phyloP scores from a whole-genome alignment of 176 grass and related monocot species.

The Phragmites australis region DNA sequence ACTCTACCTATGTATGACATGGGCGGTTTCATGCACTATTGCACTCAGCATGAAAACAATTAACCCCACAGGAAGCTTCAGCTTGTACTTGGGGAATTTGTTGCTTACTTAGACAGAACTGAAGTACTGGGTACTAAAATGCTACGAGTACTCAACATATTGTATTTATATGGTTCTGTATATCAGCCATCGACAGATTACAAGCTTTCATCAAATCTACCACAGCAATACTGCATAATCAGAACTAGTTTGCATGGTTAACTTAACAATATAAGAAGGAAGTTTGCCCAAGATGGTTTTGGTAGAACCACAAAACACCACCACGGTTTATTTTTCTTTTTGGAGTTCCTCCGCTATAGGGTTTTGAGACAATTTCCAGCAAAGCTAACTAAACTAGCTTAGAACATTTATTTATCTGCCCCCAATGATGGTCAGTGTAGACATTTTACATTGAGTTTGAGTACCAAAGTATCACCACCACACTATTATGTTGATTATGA shows the following conservation, averaged over 20 bases:
- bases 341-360: too few relatives aligned
- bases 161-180: slow-evolving; percentile 13
- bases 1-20: background rate
- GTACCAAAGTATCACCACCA: background rate
- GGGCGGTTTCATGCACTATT: slow-evolving; percentile 5
- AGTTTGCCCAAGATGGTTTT: background rate
- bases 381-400: slow-evolving; percentile 8
- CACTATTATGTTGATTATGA: slow-evolving; percentile 3
- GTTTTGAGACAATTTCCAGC: background rate
- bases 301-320: background rate
- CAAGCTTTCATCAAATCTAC: slow-evolving; percentile 30
- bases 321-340: too few relatives aligned
- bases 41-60: slow-evolving; percentile 16
- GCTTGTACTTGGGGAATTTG: background rate
- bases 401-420: background rate
- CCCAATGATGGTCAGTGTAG: background rate
- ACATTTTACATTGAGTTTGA: background rate
- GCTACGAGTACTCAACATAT: slow-evolving; percentile 4
- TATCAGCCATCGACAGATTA: background rate
- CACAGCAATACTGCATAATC: slow-evolving; percentile 21
- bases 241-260: slow-evolving; percentile 24
- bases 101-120: slow-evolving; percentile 26
- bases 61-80: background rate
- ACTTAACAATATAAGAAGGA: background rate
- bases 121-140: slow-evolving; percentile 25